Evolutionary conservation across 192 early-diverging fungal genomes (phyloP).

Genomic region (Podila horticola): DNA sequence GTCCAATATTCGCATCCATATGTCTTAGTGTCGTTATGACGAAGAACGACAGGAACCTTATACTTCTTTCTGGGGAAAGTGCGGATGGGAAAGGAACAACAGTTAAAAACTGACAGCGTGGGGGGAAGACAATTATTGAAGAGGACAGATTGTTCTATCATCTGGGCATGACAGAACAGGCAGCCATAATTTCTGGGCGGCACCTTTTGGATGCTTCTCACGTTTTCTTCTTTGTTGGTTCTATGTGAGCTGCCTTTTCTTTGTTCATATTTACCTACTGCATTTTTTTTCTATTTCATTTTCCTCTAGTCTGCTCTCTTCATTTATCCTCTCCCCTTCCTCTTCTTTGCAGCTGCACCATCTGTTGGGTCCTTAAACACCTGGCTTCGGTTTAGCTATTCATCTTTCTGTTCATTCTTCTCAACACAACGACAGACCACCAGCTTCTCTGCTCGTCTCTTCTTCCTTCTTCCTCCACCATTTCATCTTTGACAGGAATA

Average conservation of each 20-base stretch:
- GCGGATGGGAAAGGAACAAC: neutral
- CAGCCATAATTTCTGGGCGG: neutral
- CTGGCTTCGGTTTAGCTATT: too few species aligned
- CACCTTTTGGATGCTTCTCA: neutral
- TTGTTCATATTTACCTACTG: neutral
- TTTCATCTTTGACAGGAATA: neutral
- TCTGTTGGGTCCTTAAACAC: neutral
- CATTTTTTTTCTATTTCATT: neutral
- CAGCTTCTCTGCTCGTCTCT: neutral
- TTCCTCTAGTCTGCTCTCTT: neutral
- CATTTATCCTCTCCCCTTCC: neutral
- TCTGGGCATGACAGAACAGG: neutral
- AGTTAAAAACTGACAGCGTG: neutral
- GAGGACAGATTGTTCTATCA: conserved; percentile 24
- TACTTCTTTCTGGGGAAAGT: neutral
- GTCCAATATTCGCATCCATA: neutral
- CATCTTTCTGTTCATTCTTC: neutral
- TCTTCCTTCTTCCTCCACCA: neutral
- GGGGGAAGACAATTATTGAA: neutral
- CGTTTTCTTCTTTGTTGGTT: too few species aligned
- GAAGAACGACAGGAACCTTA: neutral
- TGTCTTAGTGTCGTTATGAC: conserved; percentile 2
- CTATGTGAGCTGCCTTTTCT: neutral
- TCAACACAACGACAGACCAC: neutral
- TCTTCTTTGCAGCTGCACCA: neutral